Base-by-base conservation (phyloP, 257 asterid species). In the Ajuga chamaepitys region DNA sequence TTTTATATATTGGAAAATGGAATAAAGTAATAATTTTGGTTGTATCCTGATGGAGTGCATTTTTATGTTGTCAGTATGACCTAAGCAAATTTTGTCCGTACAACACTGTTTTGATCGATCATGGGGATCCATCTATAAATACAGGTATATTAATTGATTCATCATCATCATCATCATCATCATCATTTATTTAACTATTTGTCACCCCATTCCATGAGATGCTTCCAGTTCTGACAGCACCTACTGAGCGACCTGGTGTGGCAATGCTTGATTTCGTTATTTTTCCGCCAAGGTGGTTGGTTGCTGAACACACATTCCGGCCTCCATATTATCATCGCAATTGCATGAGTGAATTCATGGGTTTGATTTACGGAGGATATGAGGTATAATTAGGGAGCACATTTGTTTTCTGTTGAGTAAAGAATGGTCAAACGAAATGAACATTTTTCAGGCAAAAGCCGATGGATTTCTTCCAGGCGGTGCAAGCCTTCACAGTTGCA, bases 311-410 rank as follows among this genome's bases (percentile, higher is more conserved):
- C 68, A 94, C 99, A 53, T 90, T 90, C 67, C 99, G 97, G 20
- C 99, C 99, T 69, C 99, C 97, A 16, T 94, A 90, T 77, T 94
- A 86, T 79, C 99, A 94, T 72, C 96, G 96, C 72, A 94, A 94
- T 77, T 94, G 99, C 72, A 94, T 90, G 97, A 89, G 95, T 58
- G 99, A 94, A 77, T 93, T 89, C 80, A 89, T 93, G 99, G 99
- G 99, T 64, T 86, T 93, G 14, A 89, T 93, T 70, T 57, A 81
- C 30, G 99, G 99, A 40, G 93, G 85, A 72, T 93, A 93, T 16
- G 99, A 93, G 95, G 99, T 92, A 82, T 34, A 66, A 30, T 11
- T 46, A 30, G 46, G 55, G 21, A n/a, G 25, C 42, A 24, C 18
- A 21, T 51, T 66, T 45, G 26, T 62, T 34, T 32, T 28, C 41